These are phyloP conservation scores for Eutrema japonicum DNA, from an alignment of 345 rosid species.

Conservation along the genomic window DNA sequence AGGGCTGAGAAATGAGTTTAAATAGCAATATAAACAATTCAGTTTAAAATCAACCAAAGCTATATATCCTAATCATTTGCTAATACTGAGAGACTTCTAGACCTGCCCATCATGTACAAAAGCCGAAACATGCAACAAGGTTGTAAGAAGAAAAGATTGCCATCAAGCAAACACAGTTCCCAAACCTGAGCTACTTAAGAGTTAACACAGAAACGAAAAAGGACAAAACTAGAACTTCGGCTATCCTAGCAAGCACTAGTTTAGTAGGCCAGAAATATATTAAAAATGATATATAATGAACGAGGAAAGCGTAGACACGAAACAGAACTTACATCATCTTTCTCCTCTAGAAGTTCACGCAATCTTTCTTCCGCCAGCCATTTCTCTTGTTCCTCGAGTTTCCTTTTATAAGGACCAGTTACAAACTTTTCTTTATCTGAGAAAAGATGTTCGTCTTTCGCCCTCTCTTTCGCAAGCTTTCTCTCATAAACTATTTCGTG, in stretches of 20 bases:
- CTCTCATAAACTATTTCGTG: slow-evolving; percentile 80
- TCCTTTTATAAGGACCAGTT: slow-evolving; percentile 75
- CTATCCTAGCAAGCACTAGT: background rate
- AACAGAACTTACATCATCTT: slow-evolving; percentile 74
- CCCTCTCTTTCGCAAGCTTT: slow-evolving; percentile 88
- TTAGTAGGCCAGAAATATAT: background rate
- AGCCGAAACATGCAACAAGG: background rate
- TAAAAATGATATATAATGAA: too few relatives aligned
- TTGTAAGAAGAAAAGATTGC: background rate
- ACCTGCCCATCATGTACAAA: too few relatives aligned
- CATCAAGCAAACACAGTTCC: background rate
- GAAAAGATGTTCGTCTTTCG: slow-evolving; percentile 77
- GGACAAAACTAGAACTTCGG: background rate
- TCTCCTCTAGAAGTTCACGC: slow-evolving; percentile 78
- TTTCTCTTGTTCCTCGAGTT: slow-evolving; percentile 83
- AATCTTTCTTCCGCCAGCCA: slow-evolving; percentile 77
- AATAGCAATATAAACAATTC: background rate
- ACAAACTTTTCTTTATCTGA: slow-evolving; percentile 86
- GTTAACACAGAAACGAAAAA: background rate
- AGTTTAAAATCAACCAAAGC: background rate
- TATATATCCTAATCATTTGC: background rate
- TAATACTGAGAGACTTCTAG: background rate
- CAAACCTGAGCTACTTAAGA: slow-evolving; percentile 7
- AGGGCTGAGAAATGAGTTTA: background rate
- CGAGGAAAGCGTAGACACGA: background rate